Conservation (phyloP, 2,329 filamentous ascomycete species). For the Cryphonectria parasitica region DNA sequence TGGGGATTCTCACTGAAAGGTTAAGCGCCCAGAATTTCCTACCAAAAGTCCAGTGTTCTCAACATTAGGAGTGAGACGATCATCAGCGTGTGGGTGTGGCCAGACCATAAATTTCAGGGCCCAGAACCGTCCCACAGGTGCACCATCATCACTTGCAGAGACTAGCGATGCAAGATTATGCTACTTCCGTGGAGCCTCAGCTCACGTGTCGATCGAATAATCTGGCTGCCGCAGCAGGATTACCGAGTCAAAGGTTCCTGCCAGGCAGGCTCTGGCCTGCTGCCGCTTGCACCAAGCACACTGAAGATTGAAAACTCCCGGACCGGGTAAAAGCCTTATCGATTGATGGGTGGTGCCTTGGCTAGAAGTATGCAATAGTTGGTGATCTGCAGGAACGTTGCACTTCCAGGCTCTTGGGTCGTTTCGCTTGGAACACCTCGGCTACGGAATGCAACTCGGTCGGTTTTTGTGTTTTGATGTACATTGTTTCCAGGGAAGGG, state of each 20-base stretch:
- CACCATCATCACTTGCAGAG: background rate
- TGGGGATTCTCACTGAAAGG: background rate
- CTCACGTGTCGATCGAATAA: background rate
- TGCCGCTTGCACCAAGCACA: background rate
- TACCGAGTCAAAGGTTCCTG: background rate
- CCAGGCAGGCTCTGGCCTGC: background rate
- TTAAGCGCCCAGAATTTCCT: background rate
- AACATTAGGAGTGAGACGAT: background rate
- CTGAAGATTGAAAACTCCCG: background rate
- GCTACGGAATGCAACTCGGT: background rate
- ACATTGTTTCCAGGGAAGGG: background rate
- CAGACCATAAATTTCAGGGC: background rate
- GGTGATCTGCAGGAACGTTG: slow-evolving; percentile 1
- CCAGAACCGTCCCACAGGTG: background rate
- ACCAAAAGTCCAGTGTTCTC: background rate
- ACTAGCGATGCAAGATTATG: background rate
- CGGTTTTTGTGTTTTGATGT: background rate
- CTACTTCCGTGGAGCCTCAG: background rate
- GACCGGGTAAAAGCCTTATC: background rate
- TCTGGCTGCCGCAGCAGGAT: background rate
- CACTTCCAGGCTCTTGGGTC: background rate
- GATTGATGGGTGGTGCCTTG: too few relatives aligned
- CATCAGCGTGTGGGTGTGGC: background rate
- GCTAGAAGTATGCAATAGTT: background rate
- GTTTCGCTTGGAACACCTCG: background rate